Evolutionary conservation across 495 filamentous ascomycete genomes (phyloP), one percentile per base, ranked within the genome.

Genomic region (Immersiella caudata): DNA sequence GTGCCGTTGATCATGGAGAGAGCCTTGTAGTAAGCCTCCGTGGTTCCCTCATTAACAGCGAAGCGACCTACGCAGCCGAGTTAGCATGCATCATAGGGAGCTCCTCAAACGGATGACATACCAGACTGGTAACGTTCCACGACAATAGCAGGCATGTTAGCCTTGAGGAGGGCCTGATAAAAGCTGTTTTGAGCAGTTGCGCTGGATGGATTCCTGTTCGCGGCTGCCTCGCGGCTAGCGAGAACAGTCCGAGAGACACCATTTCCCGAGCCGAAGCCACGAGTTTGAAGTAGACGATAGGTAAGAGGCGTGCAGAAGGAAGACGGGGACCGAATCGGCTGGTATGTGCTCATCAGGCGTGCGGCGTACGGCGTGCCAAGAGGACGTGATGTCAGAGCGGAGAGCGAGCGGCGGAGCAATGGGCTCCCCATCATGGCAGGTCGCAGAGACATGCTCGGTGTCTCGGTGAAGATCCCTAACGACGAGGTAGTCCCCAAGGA

Each of bases 71-170:
- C 2, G 24, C 20, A 26, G 6, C 22, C 50, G 8, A 35, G 14
- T 58, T 4, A 16, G 6, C 22, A 25, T 46, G 22, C 1, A 8
- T 25, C 29, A 25, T 7, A 25, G 18, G 24, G n/a, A 27, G 24
- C 9, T 2, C 9, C 40, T 11, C 56, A 18, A n/a, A 18, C 18
- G 7, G 22, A 24, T 56, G 4, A 58, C 71, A 6, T 67, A 76
- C 91, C 91, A 29, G 88, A 92, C 69, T 92, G 89, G 76, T 96
- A 93, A 70, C 95, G 84, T 75, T 98, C 93, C 50, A 96, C 84
- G 29, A 98, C 82, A 59, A 98, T 97, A 7, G 91, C 89, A 6
- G 95, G 91, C 89, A 97, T 93, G 73, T 96, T 92, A 12, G 93
- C 93, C 69, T 88, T 89, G 24, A 97, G 81, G n/a, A 98, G 86